Conservation (phyloP, 495 filamentous ascomycete species). For the Aspergillus ostianus region DNA sequence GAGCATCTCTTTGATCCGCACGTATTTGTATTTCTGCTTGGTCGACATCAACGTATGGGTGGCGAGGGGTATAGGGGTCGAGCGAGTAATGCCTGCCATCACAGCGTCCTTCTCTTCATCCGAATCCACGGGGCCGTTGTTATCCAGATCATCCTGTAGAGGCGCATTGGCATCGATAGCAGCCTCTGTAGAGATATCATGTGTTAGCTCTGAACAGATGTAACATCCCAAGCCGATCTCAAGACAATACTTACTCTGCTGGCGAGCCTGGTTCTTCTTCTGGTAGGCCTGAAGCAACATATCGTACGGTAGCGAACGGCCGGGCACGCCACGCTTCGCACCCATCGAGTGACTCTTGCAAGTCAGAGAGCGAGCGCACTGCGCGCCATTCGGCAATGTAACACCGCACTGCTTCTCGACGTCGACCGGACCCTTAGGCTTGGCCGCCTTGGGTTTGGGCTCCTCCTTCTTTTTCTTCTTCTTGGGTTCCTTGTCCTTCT, state of each 20-base stretch:
- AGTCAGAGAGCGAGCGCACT: slow-evolving; percentile 86
- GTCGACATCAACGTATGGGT: slow-evolving; percentile 65
- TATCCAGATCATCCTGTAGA: slow-evolving; percentile 78
- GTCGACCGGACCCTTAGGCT: slow-evolving; percentile 94
- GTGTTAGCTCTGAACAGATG: slow-evolving; percentile 10
- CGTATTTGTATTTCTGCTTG: slow-evolving; percentile 71
- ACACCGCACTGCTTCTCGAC: slow-evolving; percentile 98
- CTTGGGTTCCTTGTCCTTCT: slow-evolving; percentile 71
- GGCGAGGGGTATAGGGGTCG: slow-evolving; percentile 70
- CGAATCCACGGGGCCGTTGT: slow-evolving; percentile 75
- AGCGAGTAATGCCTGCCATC: slow-evolving; percentile 76
- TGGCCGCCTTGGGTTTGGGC: slow-evolving; percentile 76
- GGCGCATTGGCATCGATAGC: slow-evolving; percentile 92
- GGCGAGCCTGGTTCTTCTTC: slow-evolving; percentile 98
- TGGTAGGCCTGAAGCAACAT: slow-evolving; percentile 92
- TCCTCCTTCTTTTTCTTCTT: slow-evolving; percentile 95
- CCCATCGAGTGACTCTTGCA: slow-evolving; percentile 98
- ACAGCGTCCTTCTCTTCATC: slow-evolving; percentile 90
- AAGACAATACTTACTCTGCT: slow-evolving; percentile 69
- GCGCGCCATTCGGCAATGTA: slow-evolving; percentile 74
- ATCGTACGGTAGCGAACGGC: slow-evolving; percentile 89
- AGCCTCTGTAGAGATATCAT: slow-evolving; percentile 58
- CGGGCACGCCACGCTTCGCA: slow-evolving; percentile 86
- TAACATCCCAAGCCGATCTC: not conserved
- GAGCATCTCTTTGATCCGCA: slow-evolving; percentile 87